Base-by-base conservation (phyloP, 192 early-diverging fungal genomes). In the Umbelopsis isabellina region DNA sequence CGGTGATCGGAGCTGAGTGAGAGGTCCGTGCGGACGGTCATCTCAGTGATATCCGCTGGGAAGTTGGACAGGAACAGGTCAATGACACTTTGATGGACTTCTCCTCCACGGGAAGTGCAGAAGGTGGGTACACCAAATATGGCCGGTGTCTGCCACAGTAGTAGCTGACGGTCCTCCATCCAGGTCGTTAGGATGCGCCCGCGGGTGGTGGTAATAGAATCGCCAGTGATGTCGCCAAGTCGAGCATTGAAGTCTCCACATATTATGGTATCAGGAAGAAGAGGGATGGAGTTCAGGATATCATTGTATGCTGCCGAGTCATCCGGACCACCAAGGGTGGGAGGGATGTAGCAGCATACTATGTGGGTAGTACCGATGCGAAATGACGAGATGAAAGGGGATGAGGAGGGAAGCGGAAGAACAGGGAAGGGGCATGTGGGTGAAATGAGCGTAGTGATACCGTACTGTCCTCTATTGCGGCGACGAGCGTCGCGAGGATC, bases 191-290 rank as follows among this genome's bases (percentile, higher is more conserved):
- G 49, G 18, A n/a, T 4, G 5, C 49, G 49, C 6, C 72, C 72
- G 21, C 55, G 47, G 13, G 72, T 10, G 44, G 18, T 73, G 15
- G 25, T 15, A 45, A 3, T 27, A 44, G 7, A n/a, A 25, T 73
- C 72, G 18, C 72, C 64, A 50, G 46, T 46, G 20, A 66, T 2
- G 4, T 2, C 21, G 12, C 35, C 47, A 1, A 66, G 18, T 1
- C 55, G 46, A 44, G 72, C 55, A 44, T 73, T 73, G 4, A 73
- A 49, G 44, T 73, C 46, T 16, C 72, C 72, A 46, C 64, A 67
- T 23, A 73, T 27, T 10, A 73, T 66, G 46, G 72, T 66, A 46
- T 49, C 37, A 16, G 44, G 20, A 25, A 44, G 15, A 13, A 65
- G 18, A 52, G 72, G 72, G 35, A 73, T 66, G 45, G 72, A 73